Evolutionary conservation across 768 basidiomycete genomes (phyloP).

Genomic region (Pleurotus salmoneostramineus): DNA sequence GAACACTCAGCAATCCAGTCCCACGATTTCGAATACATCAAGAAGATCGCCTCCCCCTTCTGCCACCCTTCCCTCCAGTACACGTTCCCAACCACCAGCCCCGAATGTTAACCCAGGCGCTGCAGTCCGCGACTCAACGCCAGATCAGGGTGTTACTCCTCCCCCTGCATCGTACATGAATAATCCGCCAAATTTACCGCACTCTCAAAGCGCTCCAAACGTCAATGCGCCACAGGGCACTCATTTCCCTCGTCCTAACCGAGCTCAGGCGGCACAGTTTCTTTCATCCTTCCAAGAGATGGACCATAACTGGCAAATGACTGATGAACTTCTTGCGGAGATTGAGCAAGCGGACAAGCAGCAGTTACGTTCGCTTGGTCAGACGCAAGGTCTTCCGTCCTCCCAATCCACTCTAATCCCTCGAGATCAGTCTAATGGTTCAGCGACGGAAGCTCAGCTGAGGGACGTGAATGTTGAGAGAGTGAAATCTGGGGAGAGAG

Average conservation of each 20-base stretch:
- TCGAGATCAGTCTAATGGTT: background rate
- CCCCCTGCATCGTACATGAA: conserved; percentile 7
- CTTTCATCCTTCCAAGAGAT: conserved; percentile 49
- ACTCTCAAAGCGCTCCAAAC: conserved; percentile 23
- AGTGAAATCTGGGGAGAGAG: conserved; percentile 45
- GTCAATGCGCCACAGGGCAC: conserved; percentile 29
- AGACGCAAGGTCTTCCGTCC: conserved; percentile 24
- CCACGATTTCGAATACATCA: conserved; percentile 34
- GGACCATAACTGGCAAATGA: conserved; percentile 64
- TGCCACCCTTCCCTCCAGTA: conserved; percentile 31
- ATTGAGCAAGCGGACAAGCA: conserved; percentile 70
- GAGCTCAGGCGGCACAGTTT: conserved; percentile 51
- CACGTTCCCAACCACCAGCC: conserved; percentile 39
- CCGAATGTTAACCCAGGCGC: conserved; percentile 17
- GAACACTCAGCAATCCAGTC: conserved; percentile 39
- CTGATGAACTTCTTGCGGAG: conserved; percentile 65
- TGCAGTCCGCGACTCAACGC: conserved; percentile 22
- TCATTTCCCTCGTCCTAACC: conserved; percentile 59
- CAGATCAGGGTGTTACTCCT: conserved; percentile 28
- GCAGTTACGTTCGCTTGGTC: conserved; percentile 39
- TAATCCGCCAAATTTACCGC: conserved; percentile 2
- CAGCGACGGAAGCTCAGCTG: conserved; percentile 35
- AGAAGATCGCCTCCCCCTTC: conserved; percentile 35
- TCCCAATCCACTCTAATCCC: conserved; percentile 7
- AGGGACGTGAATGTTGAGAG: conserved; percentile 55